Evolutionary conservation across 768 basidiomycete species (phyloP), one percentile per base, ranked within the genome.

Genomic region (Saitozyma podzolica): DNA sequence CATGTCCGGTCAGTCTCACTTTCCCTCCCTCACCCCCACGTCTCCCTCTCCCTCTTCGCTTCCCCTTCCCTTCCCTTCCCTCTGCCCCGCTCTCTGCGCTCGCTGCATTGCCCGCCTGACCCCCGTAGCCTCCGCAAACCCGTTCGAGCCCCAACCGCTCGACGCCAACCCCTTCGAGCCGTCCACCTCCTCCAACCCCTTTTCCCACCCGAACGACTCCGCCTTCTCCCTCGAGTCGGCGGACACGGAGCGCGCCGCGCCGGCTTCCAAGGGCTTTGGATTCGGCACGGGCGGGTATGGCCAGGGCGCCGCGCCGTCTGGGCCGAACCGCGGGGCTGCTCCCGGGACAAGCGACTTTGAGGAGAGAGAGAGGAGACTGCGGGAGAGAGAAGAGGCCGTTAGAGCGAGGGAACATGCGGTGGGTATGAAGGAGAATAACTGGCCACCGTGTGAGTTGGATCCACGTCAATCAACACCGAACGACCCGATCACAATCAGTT

Each of bases 351-450:
- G 61, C 40, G 68, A 70, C 9, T 41, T 62, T 7, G 67, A 66
- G 52, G 17, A 43, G 56, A 60, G 68, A 43, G 75, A 70, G 54
- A 65, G 64, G 54, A 69, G 70, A 50, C 48, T 79, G 63, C 61
- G 64, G 53, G 63, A 61, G 49, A 65, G 70, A 50, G 78, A 79
- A 60, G 89, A 87, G 40, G 88, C 91, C 59, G 80, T 98, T 9
- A 85, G 84, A 51, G 84, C 84, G 65, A 84, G 95, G 50, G 93
- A 97, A 80, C 84, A 82, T 58, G 92, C 94, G 67, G 83, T 98
- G 40, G 71, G 72, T 11, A 63, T 68, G 47, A 69, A 84, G 51
- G 90, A 92, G 69, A 94, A 90, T 77, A 99, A 99, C 80, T 99
- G 90, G 88, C 95, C 95, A 41, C 86, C 86, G 13, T 94, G 92